Conservation (phyloP, 768 basidiomycete genomes). For the Boletus tomentosulus region DNA sequence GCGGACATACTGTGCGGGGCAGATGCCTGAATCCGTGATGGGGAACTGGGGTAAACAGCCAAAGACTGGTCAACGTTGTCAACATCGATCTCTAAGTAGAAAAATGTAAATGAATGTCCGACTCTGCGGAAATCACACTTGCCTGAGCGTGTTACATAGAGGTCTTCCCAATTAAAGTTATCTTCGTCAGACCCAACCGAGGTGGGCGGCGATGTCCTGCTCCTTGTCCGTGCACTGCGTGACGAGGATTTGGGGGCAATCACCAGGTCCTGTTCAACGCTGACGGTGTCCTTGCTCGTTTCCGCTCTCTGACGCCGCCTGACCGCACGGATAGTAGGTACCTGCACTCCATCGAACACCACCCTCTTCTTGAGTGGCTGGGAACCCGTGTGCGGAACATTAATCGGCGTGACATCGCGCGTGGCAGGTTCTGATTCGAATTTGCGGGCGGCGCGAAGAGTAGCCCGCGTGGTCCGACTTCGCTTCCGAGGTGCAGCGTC, state of each 20-base stretch:
- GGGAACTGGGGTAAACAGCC: slow-evolving; percentile 7
- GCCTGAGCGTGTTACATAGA: slow-evolving; percentile 21
- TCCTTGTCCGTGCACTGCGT: not conserved
- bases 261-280: not conserved
- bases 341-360: slow-evolving; percentile 29
- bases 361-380: slow-evolving; percentile 18
- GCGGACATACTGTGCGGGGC: slow-evolving; percentile 10
- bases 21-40: not conserved
- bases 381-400: slow-evolving; percentile 20
- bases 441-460: slow-evolving; percentile 12
- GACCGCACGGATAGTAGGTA: slow-evolving; percentile 23
- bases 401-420: slow-evolving; percentile 18
- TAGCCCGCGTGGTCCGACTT: slow-evolving; percentile 11
- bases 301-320: slow-evolving; percentile 3
- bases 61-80: slow-evolving; percentile 25
- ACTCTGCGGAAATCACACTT: not conserved
- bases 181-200: slow-evolving; percentile 16
- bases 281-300: not conserved
- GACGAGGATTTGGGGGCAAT: not conserved
- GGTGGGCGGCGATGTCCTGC: not conserved
- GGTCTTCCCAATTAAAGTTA: slow-evolving; percentile 32
- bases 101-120: not conserved
- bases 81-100: slow-evolving; percentile 18
- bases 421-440: slow-evolving; percentile 29
- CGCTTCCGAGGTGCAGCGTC: slow-evolving; percentile 21